A percentile compares a stretch with the other conserved stretches of the same genome.
These are phyloP conservation scores for Candida odintsovae DNA, from an alignment of 805 yeast genomes.

Conservation along the genomic window DNA sequence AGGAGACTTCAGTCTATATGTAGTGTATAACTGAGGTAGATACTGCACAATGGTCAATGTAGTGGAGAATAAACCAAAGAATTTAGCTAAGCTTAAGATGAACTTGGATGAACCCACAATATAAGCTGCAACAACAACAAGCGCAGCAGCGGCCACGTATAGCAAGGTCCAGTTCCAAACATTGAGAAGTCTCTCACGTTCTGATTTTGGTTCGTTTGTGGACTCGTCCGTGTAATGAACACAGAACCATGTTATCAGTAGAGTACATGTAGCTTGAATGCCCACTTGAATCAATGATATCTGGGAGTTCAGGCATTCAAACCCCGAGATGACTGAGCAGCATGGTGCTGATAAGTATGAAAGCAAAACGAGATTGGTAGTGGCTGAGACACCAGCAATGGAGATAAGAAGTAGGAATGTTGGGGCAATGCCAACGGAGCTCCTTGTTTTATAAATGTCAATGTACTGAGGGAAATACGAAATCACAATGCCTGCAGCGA, in stretches of 20 bases:
- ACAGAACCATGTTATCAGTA: slow-evolving; percentile 50
- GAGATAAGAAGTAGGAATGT: slow-evolving; percentile 66
- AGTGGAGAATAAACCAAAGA: slow-evolving; percentile 63
- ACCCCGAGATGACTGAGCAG: slow-evolving; percentile 40
- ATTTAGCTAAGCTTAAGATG: slow-evolving; percentile 42
- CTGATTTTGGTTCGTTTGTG: slow-evolving; percentile 30
- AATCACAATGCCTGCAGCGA: slow-evolving; percentile 61
- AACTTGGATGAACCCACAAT: slow-evolving; percentile 8
- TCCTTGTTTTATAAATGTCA: slow-evolving; percentile 47
- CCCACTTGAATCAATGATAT: slow-evolving; percentile 64
- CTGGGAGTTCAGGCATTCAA: slow-evolving; percentile 63
- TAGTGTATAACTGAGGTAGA: slow-evolving; percentile 73
- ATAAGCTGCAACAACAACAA: slow-evolving; percentile 30
- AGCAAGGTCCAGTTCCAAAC: slow-evolving; percentile 36
- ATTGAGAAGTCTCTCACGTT: slow-evolving; percentile 34
- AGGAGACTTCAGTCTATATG: slow-evolving; percentile 62
- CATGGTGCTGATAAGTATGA: slow-evolving; percentile 59
- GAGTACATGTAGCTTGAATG: slow-evolving; percentile 54
- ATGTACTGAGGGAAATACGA: slow-evolving; percentile 76
- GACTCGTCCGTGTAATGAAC: slow-evolving; percentile 41
- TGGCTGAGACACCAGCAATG: slow-evolving; percentile 59
- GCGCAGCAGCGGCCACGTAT: slow-evolving; percentile 29
- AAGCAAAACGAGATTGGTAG: slow-evolving; percentile 59
- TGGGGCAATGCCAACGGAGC: slow-evolving; percentile 78
- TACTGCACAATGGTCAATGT: slow-evolving; percentile 63